Conservation (phyloP, 2,329 filamentous ascomycete genomes). For the Thielaviopsis populi region DNA sequence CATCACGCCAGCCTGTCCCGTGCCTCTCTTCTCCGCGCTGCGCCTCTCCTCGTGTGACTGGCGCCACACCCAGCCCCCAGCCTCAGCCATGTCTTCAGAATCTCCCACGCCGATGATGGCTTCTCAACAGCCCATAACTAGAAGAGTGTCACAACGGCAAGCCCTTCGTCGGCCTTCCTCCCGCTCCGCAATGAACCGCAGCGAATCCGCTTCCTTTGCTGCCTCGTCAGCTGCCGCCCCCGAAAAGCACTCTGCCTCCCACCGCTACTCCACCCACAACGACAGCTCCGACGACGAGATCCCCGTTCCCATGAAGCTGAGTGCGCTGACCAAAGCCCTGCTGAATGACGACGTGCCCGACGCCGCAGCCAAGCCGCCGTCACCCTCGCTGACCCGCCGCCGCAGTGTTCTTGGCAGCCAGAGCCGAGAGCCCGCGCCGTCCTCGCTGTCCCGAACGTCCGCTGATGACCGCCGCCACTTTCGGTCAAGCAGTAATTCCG, state of each 20-base stretch:
- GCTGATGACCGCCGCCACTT: constrained; percentile 32
- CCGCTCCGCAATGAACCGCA: constrained; percentile 31
- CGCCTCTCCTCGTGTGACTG: background rate
- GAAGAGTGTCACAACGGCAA: constrained; percentile 41
- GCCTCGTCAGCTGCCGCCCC: constrained; percentile 22
- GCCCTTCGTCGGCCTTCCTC: constrained; percentile 36
- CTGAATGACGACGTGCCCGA: constrained; percentile 48
- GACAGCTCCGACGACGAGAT: constrained; percentile 95
- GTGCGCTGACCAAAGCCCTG: constrained; percentile 77
- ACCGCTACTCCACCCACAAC: constrained; percentile 39
- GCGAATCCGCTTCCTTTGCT: constrained; percentile 31
- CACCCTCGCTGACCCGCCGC: constrained; percentile 34
- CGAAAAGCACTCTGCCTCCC: constrained; percentile 25
- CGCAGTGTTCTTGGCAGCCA: constrained; percentile 31
- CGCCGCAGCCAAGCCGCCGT: constrained; percentile 29
- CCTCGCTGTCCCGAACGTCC: constrained; percentile 11
- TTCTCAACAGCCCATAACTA: constrained; percentile 27
- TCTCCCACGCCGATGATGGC: constrained; percentile 35
- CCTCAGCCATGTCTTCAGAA: constrained; percentile 5
- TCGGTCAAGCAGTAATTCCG: constrained; percentile 34
- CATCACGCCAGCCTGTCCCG: background rate
- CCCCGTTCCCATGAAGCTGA: constrained; percentile 81
- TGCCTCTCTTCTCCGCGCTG: background rate
- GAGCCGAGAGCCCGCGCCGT: background rate
- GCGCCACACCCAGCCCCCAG: background rate